Evolutionary conservation across 148 eudicot genomes (phyloP).

Genomic region (Selenicereus undatus): DNA sequence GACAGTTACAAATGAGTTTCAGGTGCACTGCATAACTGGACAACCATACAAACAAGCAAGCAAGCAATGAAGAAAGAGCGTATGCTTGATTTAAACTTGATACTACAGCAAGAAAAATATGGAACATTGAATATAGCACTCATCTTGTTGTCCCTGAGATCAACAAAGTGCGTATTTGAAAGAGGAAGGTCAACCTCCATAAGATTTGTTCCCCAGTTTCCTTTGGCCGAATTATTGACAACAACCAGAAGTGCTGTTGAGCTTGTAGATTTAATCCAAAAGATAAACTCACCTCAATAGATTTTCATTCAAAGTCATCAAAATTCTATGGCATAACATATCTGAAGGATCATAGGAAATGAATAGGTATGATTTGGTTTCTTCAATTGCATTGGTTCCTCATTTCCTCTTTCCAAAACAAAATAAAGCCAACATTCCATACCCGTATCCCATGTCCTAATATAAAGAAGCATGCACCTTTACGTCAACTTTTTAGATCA

Average conservation of each 20-base stretch:
- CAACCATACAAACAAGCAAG: not conserved
- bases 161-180: not conserved
- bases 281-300: not conserved
- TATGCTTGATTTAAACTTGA: not conserved
- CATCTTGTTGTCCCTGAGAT: not conserved
- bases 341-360: not conserved
- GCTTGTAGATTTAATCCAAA: not conserved
- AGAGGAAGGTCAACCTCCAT: not conserved
- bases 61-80: not conserved
- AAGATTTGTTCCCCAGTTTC: not conserved
- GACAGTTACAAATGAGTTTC: not conserved
- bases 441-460: not conserved
- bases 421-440: not conserved
- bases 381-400: not conserved
- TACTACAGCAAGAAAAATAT: not conserved
- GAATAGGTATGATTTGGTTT: not conserved
- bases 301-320: not conserved
- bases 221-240: not conserved
- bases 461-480: slow-evolving; percentile 7
- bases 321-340: not conserved
- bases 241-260: not conserved
- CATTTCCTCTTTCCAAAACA: not conserved
- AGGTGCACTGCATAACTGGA: not conserved
- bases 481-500: not conserved
- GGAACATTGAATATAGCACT: not conserved